A percentile compares a stretch with the other conserved stretches of the same genome.
phyloP scores from a whole-genome alignment of 2,329 filamentous ascomycete genomes.

The Trichoderma sp. region DNA sequence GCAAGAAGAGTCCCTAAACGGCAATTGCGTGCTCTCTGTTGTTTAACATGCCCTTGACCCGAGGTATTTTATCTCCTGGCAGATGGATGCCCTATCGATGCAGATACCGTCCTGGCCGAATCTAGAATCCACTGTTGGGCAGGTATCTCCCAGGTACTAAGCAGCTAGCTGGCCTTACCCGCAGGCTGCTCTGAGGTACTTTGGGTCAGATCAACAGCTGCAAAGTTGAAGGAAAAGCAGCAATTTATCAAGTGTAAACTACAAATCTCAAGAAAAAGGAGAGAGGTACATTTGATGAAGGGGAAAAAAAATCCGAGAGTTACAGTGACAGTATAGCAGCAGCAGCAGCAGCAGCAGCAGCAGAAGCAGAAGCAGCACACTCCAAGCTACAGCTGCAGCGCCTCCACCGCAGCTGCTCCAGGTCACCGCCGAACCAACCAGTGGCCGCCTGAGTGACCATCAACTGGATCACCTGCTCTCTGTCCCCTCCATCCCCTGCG shows the following conservation, averaged over 20 bases:
- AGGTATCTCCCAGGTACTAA: conserved; percentile 5
- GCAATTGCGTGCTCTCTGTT: background rate
- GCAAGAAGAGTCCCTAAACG: background rate
- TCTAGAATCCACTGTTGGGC: conserved; percentile 13
- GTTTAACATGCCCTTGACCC: background rate
- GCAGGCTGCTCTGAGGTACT: background rate
- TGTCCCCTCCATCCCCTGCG: conserved; percentile 3
- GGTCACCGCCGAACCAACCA: conserved; percentile 16
- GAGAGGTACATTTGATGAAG: background rate
- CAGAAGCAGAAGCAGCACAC: background rate
- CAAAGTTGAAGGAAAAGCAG: background rate
- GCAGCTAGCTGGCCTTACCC: background rate
- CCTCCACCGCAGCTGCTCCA: conserved; percentile 6
- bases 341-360: background rate
- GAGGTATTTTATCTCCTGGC: background rate
- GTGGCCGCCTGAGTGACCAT: conserved; percentile 10
- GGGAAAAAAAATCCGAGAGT: background rate
- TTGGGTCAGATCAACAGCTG: background rate
- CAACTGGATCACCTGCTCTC: conserved; percentile 26
- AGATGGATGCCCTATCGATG: background rate
- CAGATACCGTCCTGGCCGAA: background rate
- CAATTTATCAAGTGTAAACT: background rate
- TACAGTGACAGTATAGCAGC: background rate
- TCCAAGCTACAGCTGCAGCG: background rate
- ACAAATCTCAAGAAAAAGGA: background rate